These are phyloP conservation scores for Globisporangium okanoganense DNA, from an alignment of 352 stramenopile species.

Conservation along the genomic window DNA sequence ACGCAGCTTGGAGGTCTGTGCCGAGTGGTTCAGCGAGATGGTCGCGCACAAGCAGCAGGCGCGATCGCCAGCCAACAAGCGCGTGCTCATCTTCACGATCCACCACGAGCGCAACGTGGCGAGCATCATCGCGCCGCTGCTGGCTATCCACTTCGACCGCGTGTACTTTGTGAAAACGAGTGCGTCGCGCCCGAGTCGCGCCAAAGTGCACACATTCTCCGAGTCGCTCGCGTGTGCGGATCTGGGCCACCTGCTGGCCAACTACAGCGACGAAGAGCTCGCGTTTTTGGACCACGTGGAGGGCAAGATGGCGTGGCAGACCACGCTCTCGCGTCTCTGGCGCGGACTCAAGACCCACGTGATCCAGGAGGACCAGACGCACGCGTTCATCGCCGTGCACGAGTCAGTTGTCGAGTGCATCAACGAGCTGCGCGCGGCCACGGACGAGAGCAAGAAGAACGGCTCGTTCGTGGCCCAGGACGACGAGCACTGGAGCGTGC, in stretches of 20 bases:
- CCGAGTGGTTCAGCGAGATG: constrained; percentile 57
- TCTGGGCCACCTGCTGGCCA: constrained; percentile 29
- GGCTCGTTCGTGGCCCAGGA: constrained; percentile 11
- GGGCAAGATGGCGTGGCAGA: constrained; percentile 50
- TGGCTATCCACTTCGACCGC: constrained; percentile 59
- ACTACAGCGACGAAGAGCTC: constrained; percentile 46
- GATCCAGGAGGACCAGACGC: constrained; percentile 22
- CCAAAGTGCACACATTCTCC: constrained; percentile 66
- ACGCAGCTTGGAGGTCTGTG: constrained; percentile 68
- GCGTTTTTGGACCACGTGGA: constrained; percentile 36
- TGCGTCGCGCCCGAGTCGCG: constrained; percentile 55
- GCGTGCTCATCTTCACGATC: constrained; percentile 76
- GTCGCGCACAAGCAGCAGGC: constrained; percentile 9
- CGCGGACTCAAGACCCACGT: constrained; percentile 38
- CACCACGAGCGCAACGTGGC: constrained; percentile 83
- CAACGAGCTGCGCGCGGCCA: constrained; percentile 35
- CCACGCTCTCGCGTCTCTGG: constrained; percentile 55
- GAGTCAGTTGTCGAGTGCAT: constrained; percentile 63
- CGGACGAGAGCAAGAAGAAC: constrained; percentile 15
- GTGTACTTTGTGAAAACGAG: constrained; percentile 76
- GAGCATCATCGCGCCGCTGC: constrained; percentile 52
- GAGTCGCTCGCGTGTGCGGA: constrained; percentile 43
- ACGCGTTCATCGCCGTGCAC: constrained; percentile 35
- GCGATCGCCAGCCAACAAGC: constrained; percentile 18
- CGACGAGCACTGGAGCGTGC: constrained; percentile 47